Base-by-base conservation (phyloP, 148 eudicot genomes). In the Amaranthus palmeri region DNA sequence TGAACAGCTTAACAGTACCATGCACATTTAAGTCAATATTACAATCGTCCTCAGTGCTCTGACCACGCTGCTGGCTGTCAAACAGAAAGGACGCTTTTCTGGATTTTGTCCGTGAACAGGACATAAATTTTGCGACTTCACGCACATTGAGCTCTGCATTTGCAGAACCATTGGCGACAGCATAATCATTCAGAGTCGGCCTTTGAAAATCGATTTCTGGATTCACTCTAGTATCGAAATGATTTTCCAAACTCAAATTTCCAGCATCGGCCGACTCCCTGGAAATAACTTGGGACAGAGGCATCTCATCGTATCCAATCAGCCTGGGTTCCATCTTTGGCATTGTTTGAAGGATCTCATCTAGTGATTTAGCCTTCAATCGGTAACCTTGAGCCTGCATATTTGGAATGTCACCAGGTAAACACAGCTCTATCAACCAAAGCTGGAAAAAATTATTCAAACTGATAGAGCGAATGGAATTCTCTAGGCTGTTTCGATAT, bases 281-380 rank as follows among this genome's bases (percentile, higher is more conserved):
- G 57, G 84, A 66, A 78, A 85, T 77, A 65, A 65, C 77, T 57
- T 56, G 17, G 48, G 85, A 68, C 48, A 81, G 72, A 6, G 93
- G 88, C 61, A 74, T 85, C 76, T 95, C 97, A 72, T 95, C 88
- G 53, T 83, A 92, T 78, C 99, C 99, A 59, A 95, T 86, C 65
- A 95, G 79, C 76, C 74, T 76, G 72, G 99, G 82, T 78, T 81
- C 85, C 85, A 55, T 85, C 79, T 68, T 90, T 45, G 47, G 65
- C 75, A 81, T 81, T 18, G 79, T 73, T 72, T 74, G 81, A 8
- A 95, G 80, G 63, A 90, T 75, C 73, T 95, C 97, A 70, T 86
- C 87, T 74, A 92, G 73, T 46, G 96, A 72, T 83, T 83, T 85
- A 46, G 82, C 69, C 83, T 87, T 86, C 25, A 83, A 54, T 66